Conservation (phyloP, 2,329 filamentous ascomycete genomes). For the Gaeumannomyces sp. region DNA sequence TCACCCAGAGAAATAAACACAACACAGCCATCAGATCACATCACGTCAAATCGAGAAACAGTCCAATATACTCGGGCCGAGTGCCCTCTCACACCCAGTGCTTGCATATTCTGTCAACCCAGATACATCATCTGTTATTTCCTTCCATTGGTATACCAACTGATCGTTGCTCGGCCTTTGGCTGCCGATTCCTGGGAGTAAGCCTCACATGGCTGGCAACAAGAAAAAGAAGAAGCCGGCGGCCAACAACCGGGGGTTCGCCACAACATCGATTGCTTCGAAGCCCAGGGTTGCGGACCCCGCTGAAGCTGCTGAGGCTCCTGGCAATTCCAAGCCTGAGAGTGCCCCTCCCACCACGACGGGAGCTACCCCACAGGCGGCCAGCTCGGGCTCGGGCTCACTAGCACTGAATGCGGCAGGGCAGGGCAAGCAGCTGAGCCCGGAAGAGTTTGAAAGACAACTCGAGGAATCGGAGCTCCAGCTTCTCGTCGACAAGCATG, state of each 20-base stretch:
- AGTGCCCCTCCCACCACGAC: constrained; percentile 16
- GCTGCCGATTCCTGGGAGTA: background rate
- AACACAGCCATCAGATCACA: background rate
- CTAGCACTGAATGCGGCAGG: background rate
- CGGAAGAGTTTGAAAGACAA: constrained; percentile 85
- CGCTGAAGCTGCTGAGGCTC: constrained; percentile 29
- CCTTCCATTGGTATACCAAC: background rate
- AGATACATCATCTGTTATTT: background rate
- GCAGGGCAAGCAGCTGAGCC: constrained; percentile 49
- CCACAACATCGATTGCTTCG: constrained; percentile 86
- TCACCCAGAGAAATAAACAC: no score
- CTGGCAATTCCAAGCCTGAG: constrained; percentile 16
- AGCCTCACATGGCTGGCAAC: constrained; percentile 55
- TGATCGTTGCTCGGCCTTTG: background rate
- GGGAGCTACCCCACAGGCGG: constrained; percentile 17
- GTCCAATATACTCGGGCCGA: background rate
- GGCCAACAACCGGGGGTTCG: constrained; percentile 84
- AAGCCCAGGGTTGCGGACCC: constrained; percentile 61
- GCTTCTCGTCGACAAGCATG: constrained; percentile 76
- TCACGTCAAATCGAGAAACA: background rate
- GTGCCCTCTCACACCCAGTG: background rate
- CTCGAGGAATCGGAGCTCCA: constrained; percentile 89
- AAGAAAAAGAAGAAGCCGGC: constrained; percentile 91
- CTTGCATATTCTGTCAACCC: background rate
- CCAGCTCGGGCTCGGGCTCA: background rate